These are phyloP conservation scores for Ophiostoma tasmaniense DNA, from an alignment of 2,329 filamentous ascomycete species.

Conservation along the genomic window DNA sequence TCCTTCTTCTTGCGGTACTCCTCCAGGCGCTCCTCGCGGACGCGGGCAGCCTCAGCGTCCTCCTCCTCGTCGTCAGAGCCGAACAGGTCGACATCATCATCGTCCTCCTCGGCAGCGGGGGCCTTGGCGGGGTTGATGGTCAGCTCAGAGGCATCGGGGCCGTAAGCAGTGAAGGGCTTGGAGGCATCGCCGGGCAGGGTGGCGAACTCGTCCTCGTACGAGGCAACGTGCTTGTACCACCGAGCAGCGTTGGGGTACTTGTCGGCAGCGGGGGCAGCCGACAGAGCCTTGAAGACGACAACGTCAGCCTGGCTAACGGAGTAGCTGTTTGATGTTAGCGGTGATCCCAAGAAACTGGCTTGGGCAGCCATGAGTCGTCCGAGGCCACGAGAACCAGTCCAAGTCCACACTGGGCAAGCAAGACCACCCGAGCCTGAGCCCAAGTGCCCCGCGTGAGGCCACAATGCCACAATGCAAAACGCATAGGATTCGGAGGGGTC, in stretches of 20 bases:
- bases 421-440: background rate
- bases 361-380: background rate
- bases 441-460: background rate
- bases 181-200: slow-evolving; percentile 84
- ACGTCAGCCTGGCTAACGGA: slow-evolving; percentile 90
- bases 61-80: slow-evolving; percentile 90
- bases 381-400: background rate
- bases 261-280: slow-evolving; percentile 61
- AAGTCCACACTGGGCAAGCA: background rate
- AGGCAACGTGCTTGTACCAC: slow-evolving; percentile 98
- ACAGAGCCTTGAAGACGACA: slow-evolving; percentile 85
- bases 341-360: background rate
- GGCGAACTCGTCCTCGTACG: slow-evolving; percentile 86
- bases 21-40: slow-evolving; percentile 82
- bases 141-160: slow-evolving; percentile 70
- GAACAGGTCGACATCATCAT: slow-evolving; percentile 88
- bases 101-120: slow-evolving; percentile 60
- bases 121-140: slow-evolving; percentile 82
- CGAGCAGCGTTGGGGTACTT: slow-evolving; percentile 92
- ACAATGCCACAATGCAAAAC: slow-evolving; percentile 5
- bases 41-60: slow-evolving; percentile 72
- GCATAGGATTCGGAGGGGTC: background rate
- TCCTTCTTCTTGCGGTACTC: slow-evolving; percentile 98
- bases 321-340: slow-evolving; percentile 31
- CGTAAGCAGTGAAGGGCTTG: slow-evolving; percentile 83